Evolutionary conservation across 2,329 filamentous ascomycete genomes (phyloP), one percentile per base, ranked within the genome.

Genomic region (Cryphonectria japonica): DNA sequence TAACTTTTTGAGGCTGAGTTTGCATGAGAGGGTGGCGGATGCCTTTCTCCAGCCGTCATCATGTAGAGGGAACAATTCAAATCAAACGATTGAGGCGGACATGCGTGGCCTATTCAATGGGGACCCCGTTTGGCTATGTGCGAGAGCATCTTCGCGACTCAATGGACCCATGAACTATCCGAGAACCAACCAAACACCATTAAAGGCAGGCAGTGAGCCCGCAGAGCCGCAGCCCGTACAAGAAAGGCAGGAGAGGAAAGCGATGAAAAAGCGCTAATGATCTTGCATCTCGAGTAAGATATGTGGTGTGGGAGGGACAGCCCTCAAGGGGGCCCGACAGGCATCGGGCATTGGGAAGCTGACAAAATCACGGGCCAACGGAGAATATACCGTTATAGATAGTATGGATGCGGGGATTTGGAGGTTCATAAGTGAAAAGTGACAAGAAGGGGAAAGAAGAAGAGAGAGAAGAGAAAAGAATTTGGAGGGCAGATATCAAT

Each of bases 361-460:
- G 11, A 29, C 7, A 7, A 32, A 16, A 59, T 32, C 32, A 32
- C 54, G 14, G 32, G 19, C 54, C 54, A 14, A 59, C 54, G 54
- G 13, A 19, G 54, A 59, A 8, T 34, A 16, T 59, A 59, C 54
- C 54, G 6, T 29, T 19, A 59, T 59, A 32, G 54, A 59, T 59
- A 5, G 54, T 32, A 16, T 32, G 14, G 14, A 16, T 32, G 26
- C 14, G 54, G 32, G 32, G 22, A 2, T 50, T n/a, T 32, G 26
- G 54, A 34, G 54, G 26, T 4, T 32, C 41, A 34, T n/a, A 46
- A 66, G 16, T 41, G 54, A 43, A 32, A 69, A n/a, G 52, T 69
- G 32, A 66, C 41, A 73, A 73, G 26, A 11, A 61, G 39, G 34
- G 29, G 37, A 63, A 72, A 61, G 46, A 64, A 61, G 19, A 59